Percentiles rank a stretch among this genome's conserved stretches.
Evolutionary conservation across 1,284 basidiomycete genomes (phyloP).

Genomic region (Ganoderma multipileum): DNA sequence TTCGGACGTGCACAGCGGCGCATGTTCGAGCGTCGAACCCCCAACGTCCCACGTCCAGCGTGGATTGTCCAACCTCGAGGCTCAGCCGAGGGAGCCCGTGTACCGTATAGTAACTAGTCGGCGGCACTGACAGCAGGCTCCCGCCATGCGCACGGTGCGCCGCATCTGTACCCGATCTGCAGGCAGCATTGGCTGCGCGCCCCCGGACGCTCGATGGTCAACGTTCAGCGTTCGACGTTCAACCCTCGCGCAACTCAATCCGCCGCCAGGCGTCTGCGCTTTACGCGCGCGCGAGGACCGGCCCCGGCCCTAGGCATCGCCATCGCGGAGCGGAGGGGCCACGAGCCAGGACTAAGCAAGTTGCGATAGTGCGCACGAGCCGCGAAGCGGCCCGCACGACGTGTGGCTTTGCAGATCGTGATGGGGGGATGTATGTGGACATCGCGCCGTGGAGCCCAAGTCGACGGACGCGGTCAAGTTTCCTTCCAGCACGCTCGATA

Average conservation of each 20-base stretch:
- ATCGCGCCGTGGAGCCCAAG: not conserved
- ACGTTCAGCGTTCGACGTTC: not conserved
- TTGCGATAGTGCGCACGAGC: not conserved
- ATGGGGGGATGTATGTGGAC: not conserved
- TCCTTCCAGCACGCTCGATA: not conserved
- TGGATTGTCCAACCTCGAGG: not conserved
- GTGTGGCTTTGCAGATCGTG: not conserved
- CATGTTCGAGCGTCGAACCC: not conserved
- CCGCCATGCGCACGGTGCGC: not conserved
- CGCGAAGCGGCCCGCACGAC: not conserved
- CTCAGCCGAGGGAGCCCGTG: not conserved
- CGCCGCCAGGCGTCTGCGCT: not conserved
- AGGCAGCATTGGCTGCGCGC: not conserved
- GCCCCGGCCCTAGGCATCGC: not conserved
- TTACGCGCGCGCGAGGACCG: not conserved
- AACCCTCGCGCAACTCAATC: not conserved
- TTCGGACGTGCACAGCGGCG: not conserved
- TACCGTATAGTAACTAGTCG: not conserved
- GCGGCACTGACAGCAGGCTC: not conserved
- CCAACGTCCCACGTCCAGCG: not conserved
- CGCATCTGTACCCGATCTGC: constrained; percentile 7
- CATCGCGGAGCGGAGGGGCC: not conserved
- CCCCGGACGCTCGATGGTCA: not conserved
- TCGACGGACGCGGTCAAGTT: not conserved
- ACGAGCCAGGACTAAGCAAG: too few relatives aligned